phyloP scores from a whole-genome alignment of 1,139 yeast genomes.

The Suhomyces bokatorum region DNA sequence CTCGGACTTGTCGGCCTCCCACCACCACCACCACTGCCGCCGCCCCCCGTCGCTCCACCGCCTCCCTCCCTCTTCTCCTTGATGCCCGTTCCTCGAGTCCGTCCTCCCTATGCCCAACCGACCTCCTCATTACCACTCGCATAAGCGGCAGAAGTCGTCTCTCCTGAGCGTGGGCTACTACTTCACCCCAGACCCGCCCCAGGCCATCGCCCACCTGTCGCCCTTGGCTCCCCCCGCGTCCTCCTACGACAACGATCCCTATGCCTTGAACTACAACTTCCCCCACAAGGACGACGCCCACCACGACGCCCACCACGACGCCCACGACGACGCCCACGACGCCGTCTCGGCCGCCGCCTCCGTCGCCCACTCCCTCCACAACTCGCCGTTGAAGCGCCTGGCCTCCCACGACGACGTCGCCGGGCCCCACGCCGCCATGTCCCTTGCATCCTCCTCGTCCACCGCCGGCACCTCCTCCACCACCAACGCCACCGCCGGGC shows the following conservation, averaged over 20 bases:
- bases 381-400: slow-evolving; percentile 14
- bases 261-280: slow-evolving; percentile 16
- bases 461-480: neutral
- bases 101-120: slow-evolving; percentile 16
- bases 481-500: neutral
- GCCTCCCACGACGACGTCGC: slow-evolving; percentile 11
- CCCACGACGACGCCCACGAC: slow-evolving; percentile 9
- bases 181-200: slow-evolving; percentile 21
- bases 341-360: slow-evolving; percentile 1
- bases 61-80: neutral
- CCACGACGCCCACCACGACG: slow-evolving; percentile 8
- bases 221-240: slow-evolving; percentile 2
- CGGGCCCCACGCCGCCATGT: neutral
- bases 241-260: slow-evolving; percentile 15
- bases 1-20: slow-evolving; percentile 4
- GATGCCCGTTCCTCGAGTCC: neutral
- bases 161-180: slow-evolving; percentile 38
- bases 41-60: neutral
- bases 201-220: slow-evolving; percentile 8
- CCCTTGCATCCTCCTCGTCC: slow-evolving; percentile 4
- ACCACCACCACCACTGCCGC: neutral
- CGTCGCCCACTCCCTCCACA: slow-evolving; percentile 13
- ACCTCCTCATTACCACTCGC: slow-evolving; percentile 26
- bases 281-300: slow-evolving; percentile 12
- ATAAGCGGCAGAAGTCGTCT: slow-evolving; percentile 47